phyloP scores from a whole-genome alignment of 1,139 yeast species.

The Hansenula lynferdii region DNA sequence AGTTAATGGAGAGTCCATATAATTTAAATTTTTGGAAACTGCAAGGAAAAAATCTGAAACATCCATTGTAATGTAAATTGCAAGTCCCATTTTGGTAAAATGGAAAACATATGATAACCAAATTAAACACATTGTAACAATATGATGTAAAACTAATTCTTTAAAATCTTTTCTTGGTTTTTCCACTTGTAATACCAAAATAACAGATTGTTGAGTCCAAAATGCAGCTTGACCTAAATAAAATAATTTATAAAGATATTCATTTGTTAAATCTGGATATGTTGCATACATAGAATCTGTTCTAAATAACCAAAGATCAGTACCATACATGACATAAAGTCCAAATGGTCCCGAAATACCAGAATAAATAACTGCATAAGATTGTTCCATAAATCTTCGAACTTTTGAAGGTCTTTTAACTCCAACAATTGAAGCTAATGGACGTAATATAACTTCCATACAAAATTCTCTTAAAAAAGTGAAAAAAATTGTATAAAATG shows the following conservation, averaged over 20 bases:
- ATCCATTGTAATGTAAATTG: conserved; percentile 93
- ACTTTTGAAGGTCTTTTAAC: conserved; percentile 54
- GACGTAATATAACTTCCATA: conserved; percentile 79
- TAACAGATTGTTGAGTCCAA: conserved; percentile 94
- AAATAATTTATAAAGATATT: conserved; percentile 66
- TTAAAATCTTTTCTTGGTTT: conserved; percentile 92
- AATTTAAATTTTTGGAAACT: conserved; percentile 76
- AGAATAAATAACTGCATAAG: conserved; percentile 78
- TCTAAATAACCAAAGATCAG: conserved; percentile 86
- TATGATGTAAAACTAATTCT: conserved; percentile 90
- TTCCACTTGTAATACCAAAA: conserved; percentile 78
- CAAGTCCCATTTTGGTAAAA: conserved; percentile 93
- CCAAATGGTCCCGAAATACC: conserved; percentile 85
- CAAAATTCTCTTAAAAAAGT: conserved; percentile 86
- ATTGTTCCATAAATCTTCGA: conserved; percentile 88
- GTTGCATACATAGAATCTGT: conserved; percentile 73
- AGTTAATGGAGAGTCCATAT: conserved; percentile 62
- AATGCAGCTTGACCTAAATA: conserved; percentile 93
- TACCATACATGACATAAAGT: conserved; percentile 75
- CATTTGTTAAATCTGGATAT: conserved; percentile 82
- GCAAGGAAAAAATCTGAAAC: conserved; percentile 88
- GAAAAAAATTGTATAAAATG: conserved; percentile 78
- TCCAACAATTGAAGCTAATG: conserved; percentile 56
- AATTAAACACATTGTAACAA: conserved; percentile 84
- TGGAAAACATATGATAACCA: conserved; percentile 92